Evolutionary conservation across 2,329 filamentous ascomycete genomes (phyloP).

Genomic region (Geoglossum cookeanum): DNA sequence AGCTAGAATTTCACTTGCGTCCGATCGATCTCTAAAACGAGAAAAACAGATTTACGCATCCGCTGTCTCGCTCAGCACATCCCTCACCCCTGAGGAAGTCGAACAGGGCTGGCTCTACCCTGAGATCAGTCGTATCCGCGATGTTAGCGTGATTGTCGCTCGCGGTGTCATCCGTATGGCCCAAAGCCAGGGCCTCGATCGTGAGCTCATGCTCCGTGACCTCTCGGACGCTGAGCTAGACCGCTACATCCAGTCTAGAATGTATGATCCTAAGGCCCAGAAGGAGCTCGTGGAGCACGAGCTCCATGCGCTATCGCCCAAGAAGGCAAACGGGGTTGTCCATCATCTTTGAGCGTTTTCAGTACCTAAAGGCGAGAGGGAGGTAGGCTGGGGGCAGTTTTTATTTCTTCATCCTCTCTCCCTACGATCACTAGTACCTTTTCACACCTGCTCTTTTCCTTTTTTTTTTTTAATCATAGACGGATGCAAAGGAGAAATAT

Average conservation of each 20-base stretch:
- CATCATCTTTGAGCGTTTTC: neutral
- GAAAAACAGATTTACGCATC: slow-evolving; percentile 55
- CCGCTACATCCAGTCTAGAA: slow-evolving; percentile 37
- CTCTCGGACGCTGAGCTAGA: slow-evolving; percentile 50
- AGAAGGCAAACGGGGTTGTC: neutral
- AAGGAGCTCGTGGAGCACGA: neutral
- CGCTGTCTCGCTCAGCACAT: slow-evolving; percentile 58
- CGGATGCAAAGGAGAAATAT: no score
- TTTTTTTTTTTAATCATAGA: no score
- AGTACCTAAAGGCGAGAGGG: neutral
- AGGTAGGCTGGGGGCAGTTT: no score
- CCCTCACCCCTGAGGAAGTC: slow-evolving; percentile 64
- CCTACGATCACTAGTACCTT: no score
- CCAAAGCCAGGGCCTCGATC: slow-evolving; percentile 49
- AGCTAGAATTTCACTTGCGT: no score
- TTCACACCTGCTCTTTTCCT: no score
- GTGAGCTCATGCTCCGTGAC: slow-evolving; percentile 38
- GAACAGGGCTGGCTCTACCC: slow-evolving; percentile 78
- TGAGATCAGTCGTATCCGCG: slow-evolving; percentile 73
- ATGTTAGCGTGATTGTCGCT: slow-evolving; percentile 71
- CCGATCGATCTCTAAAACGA: neutral
- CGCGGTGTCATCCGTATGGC: slow-evolving; percentile 87
- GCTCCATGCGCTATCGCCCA: neutral
- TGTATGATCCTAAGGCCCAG: slow-evolving; percentile 27
- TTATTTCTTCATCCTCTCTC: no score